phyloP scores from a whole-genome alignment of 345 rosid genomes.

The Pseudoturritis turrita region DNA sequence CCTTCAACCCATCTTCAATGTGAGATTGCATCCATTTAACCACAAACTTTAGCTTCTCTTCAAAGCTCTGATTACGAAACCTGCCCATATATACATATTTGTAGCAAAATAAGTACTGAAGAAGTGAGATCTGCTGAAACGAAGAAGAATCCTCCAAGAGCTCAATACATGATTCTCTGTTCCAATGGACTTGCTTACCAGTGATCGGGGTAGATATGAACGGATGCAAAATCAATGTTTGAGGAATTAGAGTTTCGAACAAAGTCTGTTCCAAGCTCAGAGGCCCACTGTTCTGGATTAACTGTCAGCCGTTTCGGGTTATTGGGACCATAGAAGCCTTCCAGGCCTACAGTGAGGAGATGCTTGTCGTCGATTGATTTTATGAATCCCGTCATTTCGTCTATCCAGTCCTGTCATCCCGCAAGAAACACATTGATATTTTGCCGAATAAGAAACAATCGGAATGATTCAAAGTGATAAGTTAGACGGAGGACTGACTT shows the following conservation, averaged over 20 bases:
- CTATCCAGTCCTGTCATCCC: conserved; percentile 64
- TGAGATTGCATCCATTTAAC: conserved; percentile 74
- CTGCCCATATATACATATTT: too few species aligned
- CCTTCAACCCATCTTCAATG: conserved; percentile 65
- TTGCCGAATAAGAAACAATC: neutral
- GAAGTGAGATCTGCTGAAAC: too few species aligned
- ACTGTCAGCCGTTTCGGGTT: conserved; percentile 59
- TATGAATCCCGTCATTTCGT: conserved; percentile 67
- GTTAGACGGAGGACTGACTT: conserved; percentile 41
- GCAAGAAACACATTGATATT: neutral
- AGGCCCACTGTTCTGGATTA: conserved; percentile 73
- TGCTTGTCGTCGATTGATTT: conserved; percentile 79
- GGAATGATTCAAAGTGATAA: neutral
- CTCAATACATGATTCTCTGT: neutral
- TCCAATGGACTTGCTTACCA: conserved; percentile 50
- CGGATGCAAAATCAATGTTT: conserved; percentile 70
- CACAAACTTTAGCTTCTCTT: conserved; percentile 52
- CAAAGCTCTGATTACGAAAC: conserved; percentile 52
- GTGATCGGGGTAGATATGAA: conserved; percentile 81
- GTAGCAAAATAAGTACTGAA: too few species aligned
- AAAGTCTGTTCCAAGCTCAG: conserved; percentile 73
- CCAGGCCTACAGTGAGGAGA: conserved; percentile 73
- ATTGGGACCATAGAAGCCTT: conserved; percentile 83
- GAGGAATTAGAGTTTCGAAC: conserved; percentile 47
- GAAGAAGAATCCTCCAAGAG: neutral